Percentiles rank a stretch among this genome's conserved stretches.
phyloP scores from a whole-genome alignment of 352 stramenopile species.

The Phytophthora pseudosyringae region DNA sequence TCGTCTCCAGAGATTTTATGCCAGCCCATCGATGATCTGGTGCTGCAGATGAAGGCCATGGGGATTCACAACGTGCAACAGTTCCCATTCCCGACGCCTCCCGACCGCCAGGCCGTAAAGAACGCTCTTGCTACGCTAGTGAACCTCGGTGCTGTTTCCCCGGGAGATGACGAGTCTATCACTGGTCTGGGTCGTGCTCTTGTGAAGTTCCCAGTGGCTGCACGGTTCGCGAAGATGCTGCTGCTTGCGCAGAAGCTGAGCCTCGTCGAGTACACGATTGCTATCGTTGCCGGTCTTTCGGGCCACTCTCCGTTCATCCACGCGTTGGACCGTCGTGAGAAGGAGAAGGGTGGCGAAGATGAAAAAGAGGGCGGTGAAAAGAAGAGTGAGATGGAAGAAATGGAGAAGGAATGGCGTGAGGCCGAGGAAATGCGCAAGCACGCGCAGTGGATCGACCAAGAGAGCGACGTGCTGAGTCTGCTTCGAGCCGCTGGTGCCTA shows the following conservation, averaged over 20 bases:
- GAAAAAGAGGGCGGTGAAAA: constrained; percentile 33
- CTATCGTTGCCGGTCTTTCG: constrained; percentile 78
- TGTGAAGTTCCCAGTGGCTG: constrained; percentile 87
- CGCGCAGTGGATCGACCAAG: constrained; percentile 78
- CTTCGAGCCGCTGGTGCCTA: constrained; percentile 81
- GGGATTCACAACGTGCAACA: constrained; percentile 94
- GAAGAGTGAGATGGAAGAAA: constrained; percentile 61
- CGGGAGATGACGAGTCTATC: constrained; percentile 66
- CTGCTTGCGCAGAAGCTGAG: constrained; percentile 75
- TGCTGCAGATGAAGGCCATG: constrained; percentile 98
- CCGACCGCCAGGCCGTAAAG: constrained; percentile 88
- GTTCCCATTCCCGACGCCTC: constrained; percentile 97
- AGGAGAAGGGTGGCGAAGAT: constrained; percentile 47
- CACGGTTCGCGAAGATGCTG: constrained; percentile 92
- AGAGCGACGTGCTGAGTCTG: constrained; percentile 84
- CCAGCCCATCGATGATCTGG: constrained; percentile 95
- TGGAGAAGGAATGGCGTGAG: constrained; percentile 78
- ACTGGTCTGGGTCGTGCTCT: constrained; percentile 83
- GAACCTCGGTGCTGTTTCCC: constrained; percentile 73
- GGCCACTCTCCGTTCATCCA: constrained; percentile 81
- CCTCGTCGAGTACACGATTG: constrained; percentile 84
- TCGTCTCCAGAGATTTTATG: constrained; percentile 90
- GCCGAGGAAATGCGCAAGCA: constrained; percentile 76
- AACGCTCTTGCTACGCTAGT: constrained; percentile 88
- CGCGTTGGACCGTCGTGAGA: constrained; percentile 50